A percentile compares a stretch with the other conserved stretches of the same genome.
Conservation (phyloP, 805 yeast species). For the Suhomyces faveliae region DNA sequence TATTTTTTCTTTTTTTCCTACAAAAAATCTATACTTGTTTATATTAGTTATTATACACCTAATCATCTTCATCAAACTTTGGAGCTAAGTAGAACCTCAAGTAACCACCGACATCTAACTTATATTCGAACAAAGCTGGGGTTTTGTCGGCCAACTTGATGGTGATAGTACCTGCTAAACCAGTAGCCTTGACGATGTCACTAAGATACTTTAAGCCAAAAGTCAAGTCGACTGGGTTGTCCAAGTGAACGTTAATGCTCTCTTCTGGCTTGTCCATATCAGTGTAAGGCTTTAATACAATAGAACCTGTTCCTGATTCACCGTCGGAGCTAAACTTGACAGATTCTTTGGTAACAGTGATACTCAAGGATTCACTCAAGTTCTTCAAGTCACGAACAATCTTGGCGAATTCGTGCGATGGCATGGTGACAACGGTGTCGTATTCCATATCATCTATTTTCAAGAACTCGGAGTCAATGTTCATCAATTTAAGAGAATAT, state of each 20-base stretch:
- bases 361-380: conserved; percentile 82
- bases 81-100: conserved; percentile 96
- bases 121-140: conserved; percentile 92
- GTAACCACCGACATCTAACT: conserved; percentile 81
- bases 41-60: conserved; percentile 14
- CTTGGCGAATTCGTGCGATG: conserved; percentile 84
- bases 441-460: conserved; percentile 92
- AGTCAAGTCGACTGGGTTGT: conserved; percentile 82
- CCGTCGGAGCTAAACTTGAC: conserved; percentile 90
- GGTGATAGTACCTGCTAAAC: conserved; percentile 73
- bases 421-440: conserved; percentile 83
- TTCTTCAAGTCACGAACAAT: conserved; percentile 84
- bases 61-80: conserved; percentile 90
- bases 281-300: conserved; percentile 78
- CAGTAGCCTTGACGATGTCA: conserved; percentile 89
- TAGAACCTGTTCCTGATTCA: conserved; percentile 84
- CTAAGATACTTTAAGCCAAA: conserved; percentile 89
- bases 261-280: conserved; percentile 80
- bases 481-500: conserved; percentile 89
- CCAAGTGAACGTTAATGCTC: conserved; percentile 71
- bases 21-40: neutral
- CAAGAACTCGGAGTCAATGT: conserved; percentile 91
- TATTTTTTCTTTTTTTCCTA: neutral
- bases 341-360: conserved; percentile 86
- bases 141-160: conserved; percentile 85